Evolutionary conservation across 768 basidiomycete species (phyloP).

Genomic region (Rhodotorula toruloides): DNA sequence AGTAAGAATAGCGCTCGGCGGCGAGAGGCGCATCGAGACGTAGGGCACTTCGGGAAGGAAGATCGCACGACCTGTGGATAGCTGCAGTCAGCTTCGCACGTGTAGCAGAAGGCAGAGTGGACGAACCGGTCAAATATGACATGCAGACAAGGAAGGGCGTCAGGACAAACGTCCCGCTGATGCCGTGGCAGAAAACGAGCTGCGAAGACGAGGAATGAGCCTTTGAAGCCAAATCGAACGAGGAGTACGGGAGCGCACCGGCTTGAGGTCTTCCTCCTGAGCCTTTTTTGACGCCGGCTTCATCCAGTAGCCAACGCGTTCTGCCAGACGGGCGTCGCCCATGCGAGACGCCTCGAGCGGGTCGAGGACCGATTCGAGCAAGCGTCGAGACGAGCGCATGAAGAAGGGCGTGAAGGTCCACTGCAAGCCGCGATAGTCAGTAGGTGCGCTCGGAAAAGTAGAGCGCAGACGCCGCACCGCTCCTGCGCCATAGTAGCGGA

Average conservation of each 20-base stretch:
- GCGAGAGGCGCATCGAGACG: conserved; percentile 34
- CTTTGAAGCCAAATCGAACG: not conserved
- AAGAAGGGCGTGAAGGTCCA: conserved; percentile 20
- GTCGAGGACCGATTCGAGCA: conserved; percentile 29
- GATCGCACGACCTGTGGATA: conserved; percentile 16
- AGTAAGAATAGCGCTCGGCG: conserved; percentile 24
- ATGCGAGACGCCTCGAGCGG: conserved; percentile 16
- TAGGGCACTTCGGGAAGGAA: conserved; percentile 36
- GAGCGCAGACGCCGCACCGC: not conserved
- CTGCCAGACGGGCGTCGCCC: conserved; percentile 6
- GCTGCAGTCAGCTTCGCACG: not conserved
- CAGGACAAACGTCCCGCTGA: conserved; percentile 12
- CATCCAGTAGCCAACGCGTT: conserved; percentile 17
- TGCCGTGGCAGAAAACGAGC: conserved; percentile 34
- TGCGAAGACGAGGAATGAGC: not conserved
- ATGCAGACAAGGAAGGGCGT: conserved; percentile 7
- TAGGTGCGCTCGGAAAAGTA: no score
- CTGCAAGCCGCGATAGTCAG: not conserved
- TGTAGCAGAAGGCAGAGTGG: not conserved
- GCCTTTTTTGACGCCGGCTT: conserved; percentile 7
- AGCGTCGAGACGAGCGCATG: conserved; percentile 12
- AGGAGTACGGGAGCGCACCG: not conserved
- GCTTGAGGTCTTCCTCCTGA: conserved; percentile 18
- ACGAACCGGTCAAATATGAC: conserved; percentile 2
- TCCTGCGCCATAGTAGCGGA: conserved; percentile 30